phyloP scores from a whole-genome alignment of 2,329 filamentous ascomycete genomes.

The Blumeriella jaapii region DNA sequence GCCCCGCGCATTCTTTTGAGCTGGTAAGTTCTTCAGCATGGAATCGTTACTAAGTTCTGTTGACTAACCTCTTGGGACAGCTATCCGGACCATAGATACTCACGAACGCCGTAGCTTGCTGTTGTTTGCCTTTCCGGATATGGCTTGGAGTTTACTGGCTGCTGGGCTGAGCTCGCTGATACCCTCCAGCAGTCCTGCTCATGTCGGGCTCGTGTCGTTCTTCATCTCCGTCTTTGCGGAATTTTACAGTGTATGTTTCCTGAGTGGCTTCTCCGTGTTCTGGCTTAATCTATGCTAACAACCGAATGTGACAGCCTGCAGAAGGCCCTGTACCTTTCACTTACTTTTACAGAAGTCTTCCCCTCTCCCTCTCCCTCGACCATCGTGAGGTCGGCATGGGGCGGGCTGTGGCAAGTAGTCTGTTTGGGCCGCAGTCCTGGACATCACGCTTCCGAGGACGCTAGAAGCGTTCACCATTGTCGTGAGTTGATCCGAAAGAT shows the following conservation, averaged over 20 bases:
- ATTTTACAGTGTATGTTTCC: constrained; percentile 36
- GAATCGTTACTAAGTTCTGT: not conserved
- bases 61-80: not conserved
- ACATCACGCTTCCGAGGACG: constrained; percentile 35
- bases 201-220: constrained; percentile 43
- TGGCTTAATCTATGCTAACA: not conserved
- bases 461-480: constrained; percentile 15
- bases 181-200: constrained; percentile 28
- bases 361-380: too few species aligned
- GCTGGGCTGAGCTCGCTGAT: constrained; percentile 50
- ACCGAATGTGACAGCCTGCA: constrained; percentile 31
- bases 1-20: constrained; percentile 28
- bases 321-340: constrained; percentile 52
- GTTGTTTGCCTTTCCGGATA: constrained; percentile 52
- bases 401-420: constrained; percentile 48
- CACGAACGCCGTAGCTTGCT: constrained; percentile 48
- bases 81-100: constrained; percentile 54
- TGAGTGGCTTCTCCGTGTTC: not conserved
- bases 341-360: constrained; percentile 52
- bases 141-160: constrained; percentile 55
- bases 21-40: constrained; percentile 8
- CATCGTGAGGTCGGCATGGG: constrained; percentile 55
- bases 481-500: not conserved
- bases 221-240: constrained; percentile 56
- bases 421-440: constrained; percentile 51